Percentiles rank a stretch among this genome's conserved stretches.
Evolutionary conservation across 169 alveolate species (phyloP).

Genomic region (Eimeria acervulina): DNA sequence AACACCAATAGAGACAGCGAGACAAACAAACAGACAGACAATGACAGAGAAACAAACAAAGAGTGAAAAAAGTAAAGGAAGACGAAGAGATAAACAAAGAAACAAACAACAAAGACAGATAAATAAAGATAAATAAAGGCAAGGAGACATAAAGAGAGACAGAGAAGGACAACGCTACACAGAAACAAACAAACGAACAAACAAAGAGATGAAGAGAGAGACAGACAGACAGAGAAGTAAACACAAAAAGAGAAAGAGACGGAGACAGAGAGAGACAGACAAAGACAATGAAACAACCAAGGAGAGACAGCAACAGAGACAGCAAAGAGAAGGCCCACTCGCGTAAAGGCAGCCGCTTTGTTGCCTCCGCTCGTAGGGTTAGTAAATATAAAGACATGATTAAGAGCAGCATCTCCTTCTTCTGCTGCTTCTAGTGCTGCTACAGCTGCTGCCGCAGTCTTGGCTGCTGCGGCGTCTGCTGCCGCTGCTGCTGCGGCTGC

Average conservation of each 20-base stretch:
- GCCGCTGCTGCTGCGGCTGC: conserved; percentile 47
- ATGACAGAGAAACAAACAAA: too few species aligned
- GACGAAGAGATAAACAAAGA: neutral
- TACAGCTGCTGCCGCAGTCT: neutral
- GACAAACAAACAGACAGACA: neutral
- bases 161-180: neutral
- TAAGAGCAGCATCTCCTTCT: neutral
- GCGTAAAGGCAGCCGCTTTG: conserved; percentile 86
- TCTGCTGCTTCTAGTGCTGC: neutral
- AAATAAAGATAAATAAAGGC: neutral
- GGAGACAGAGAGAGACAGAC: neutral
- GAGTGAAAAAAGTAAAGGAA: neutral
- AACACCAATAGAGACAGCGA: neutral
- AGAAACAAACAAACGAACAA: neutral
- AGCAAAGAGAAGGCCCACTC: neutral
- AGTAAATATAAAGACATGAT: conserved; percentile 83
- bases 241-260: neutral
- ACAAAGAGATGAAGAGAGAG: neutral
- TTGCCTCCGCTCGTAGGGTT: conserved; percentile 89
- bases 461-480: neutral
- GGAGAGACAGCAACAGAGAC: neutral
- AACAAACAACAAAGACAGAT: neutral
- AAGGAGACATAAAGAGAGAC: too few species aligned
- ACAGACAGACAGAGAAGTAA: neutral
- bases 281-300: neutral